phyloP scores from a whole-genome alignment of 192 early-diverging fungal genomes.

The Rhizophlyctis rosea region DNA sequence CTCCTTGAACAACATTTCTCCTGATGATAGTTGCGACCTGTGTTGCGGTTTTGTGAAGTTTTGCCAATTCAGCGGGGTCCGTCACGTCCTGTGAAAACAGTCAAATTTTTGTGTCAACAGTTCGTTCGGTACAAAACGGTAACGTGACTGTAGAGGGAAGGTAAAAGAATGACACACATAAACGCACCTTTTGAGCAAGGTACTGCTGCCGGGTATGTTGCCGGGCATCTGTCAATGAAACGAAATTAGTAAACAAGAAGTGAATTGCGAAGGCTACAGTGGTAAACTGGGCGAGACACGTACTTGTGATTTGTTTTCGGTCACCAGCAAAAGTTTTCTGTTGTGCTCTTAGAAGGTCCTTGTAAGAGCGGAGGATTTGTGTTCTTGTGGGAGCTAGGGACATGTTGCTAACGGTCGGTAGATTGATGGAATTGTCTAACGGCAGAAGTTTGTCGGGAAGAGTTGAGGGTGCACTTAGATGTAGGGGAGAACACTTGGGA shows the following conservation, averaged over 20 bases:
- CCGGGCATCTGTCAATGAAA: slow-evolving; percentile 6
- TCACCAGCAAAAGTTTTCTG: slow-evolving; percentile 24
- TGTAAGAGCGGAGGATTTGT: slow-evolving; percentile 21
- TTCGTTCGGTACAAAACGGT: background rate
- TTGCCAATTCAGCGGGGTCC: slow-evolving; percentile 14
- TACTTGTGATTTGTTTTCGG: slow-evolving; percentile 9
- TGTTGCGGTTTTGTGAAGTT: slow-evolving; percentile 16
- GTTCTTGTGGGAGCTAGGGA: slow-evolving; percentile 14
- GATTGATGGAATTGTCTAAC: no score
- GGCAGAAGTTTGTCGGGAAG: no score
- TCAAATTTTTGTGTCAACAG: background rate
- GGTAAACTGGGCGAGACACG: background rate
- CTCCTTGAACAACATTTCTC: slow-evolving; percentile 30
- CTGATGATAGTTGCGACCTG: slow-evolving; percentile 26
- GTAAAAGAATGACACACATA: no score
- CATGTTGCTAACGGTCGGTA: no score
- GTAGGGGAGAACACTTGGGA: no score
- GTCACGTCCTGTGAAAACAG: slow-evolving; percentile 5
- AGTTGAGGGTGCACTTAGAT: no score
- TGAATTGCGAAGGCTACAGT: background rate
- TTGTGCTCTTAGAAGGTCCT: slow-evolving; percentile 24
- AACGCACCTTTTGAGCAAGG: background rate
- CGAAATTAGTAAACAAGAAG: background rate
- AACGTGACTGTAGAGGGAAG: no score
- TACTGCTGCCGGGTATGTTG: slow-evolving; percentile 20